These are phyloP conservation scores for Berberis vulgaris DNA, from an alignment of 164 flowering plant species.

Conservation along the genomic window DNA sequence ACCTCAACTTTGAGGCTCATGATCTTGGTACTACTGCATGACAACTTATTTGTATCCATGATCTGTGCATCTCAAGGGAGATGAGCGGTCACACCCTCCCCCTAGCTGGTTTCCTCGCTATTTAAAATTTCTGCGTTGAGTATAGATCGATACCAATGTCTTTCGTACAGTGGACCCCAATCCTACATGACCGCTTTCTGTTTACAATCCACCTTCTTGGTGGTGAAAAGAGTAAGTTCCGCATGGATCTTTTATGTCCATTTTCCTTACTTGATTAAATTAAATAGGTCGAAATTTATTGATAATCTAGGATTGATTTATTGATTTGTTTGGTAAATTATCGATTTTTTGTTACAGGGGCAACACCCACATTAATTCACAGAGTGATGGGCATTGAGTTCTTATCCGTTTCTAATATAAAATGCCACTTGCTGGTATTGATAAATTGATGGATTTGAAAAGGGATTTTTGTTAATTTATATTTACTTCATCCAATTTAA, in stretches of 20 bases:
- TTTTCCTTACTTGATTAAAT: not conserved
- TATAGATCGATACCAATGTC: constrained; percentile 5
- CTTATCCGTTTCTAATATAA: constrained; percentile 30
- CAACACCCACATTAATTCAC: constrained; percentile 31
- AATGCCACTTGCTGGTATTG: constrained; percentile 35
- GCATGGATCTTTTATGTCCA: not conserved
- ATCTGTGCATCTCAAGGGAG: not conserved
- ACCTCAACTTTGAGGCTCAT: too few species aligned
- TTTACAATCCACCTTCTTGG: constrained; percentile 12
- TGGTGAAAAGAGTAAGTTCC: constrained; percentile 13
- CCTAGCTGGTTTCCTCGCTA: too few species aligned
- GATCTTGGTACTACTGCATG: too few species aligned
- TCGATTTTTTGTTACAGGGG: constrained; percentile 19
- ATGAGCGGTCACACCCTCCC: too few species aligned
- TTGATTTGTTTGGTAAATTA: not conserved
- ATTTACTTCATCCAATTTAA: not conserved
- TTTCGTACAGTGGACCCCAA: constrained; percentile 12
- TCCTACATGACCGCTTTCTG: constrained; percentile 13
- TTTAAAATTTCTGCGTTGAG: not conserved
- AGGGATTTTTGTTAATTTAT: not conserved
- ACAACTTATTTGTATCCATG: not conserved
- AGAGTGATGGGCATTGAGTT: constrained; percentile 28
- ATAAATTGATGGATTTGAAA: not conserved
- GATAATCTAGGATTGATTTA: not conserved
- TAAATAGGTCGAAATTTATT: not conserved